Percentiles rank a stretch among this genome's conserved stretches.
Conservation (phyloP, 2,329 filamentous ascomycete species). For the Immersiporthe knoxdaviesiana region DNA sequence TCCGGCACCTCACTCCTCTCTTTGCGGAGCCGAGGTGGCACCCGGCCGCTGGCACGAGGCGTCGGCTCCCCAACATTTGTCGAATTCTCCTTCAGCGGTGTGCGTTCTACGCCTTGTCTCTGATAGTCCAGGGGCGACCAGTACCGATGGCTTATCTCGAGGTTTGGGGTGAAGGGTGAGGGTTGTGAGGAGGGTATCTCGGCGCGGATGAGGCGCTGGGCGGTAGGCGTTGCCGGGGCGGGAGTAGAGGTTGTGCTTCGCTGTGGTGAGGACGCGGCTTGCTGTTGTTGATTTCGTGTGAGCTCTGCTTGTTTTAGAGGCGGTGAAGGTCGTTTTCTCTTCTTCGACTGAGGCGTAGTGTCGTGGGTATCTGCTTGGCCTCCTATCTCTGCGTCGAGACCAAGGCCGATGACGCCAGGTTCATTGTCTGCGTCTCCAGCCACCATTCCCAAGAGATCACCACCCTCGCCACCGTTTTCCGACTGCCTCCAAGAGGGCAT, state of each 20-base stretch:
- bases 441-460: constrained; percentile 28
- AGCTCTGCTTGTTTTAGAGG: neutral
- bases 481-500: constrained; percentile 33
- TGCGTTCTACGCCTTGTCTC: constrained; percentile 33
- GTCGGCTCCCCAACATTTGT: constrained; percentile 36
- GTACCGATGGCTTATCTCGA: constrained; percentile 41
- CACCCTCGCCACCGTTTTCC: constrained; percentile 18
- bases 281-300: neutral
- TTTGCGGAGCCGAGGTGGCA: constrained; percentile 31
- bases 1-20: constrained; percentile 48
- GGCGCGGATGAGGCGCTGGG: constrained; percentile 25
- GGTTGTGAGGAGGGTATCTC: constrained; percentile 52
- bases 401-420: constrained; percentile 19
- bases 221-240: constrained; percentile 46
- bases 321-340: constrained; percentile 17
- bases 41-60: constrained; percentile 31
- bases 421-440: constrained; percentile 36
- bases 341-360: constrained; percentile 8
- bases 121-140: constrained; percentile 35
- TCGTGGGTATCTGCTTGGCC: neutral
- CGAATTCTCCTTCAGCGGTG: constrained; percentile 45
- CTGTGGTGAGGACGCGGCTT: neutral
- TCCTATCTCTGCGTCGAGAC: too few species aligned
- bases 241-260: constrained; percentile 34
- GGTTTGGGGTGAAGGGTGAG: constrained; percentile 46